Evolutionary conservation across 345 rosid genomes (phyloP).

Genomic region (Rhizophora mangle): DNA sequence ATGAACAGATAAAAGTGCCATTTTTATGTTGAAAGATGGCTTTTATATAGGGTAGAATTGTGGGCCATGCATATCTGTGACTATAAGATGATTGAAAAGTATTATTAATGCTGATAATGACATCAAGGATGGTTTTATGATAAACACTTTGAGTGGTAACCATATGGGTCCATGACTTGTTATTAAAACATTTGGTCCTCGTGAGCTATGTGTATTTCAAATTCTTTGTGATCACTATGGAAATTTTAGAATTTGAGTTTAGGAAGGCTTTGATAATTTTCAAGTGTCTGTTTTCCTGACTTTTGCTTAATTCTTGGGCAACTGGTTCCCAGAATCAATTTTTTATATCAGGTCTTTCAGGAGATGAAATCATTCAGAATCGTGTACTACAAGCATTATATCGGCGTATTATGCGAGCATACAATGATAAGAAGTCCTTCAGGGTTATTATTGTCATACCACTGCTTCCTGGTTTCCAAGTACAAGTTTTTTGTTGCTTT

Average conservation of each 20-base stretch:
- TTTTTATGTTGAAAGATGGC: not conserved
- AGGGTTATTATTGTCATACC: slow-evolving; percentile 92
- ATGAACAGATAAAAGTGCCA: not conserved
- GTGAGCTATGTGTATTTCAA: not conserved
- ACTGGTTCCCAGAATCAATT: slow-evolving; percentile 88
- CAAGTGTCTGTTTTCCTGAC: slow-evolving; percentile 34
- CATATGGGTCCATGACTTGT: not conserved
- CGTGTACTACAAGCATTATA: slow-evolving; percentile 88
- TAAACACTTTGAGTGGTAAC: not conserved
- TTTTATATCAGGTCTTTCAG: slow-evolving; percentile 97
- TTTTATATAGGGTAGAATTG: not conserved
- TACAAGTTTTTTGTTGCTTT: slow-evolving; percentile 22
- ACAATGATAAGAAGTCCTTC: slow-evolving; percentile 76
- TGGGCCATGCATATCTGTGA: not conserved
- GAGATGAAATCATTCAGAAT: slow-evolving; percentile 77
- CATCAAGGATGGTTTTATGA: slow-evolving; percentile 1
- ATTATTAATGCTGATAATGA: not conserved
- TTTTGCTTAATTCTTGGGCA: slow-evolving; percentile 34
- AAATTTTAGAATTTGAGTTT: not conserved
- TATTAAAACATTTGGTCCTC: not conserved
- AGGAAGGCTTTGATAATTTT: not conserved
- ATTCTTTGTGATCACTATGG: not conserved
- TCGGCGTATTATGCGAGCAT: slow-evolving; percentile 76
- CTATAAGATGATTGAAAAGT: not conserved
- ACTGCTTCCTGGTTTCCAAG: slow-evolving; percentile 98